Evolutionary conservation across 345 rosid species (phyloP), one percentile per base, ranked within the genome.

Genomic region (Populus davidiana): DNA sequence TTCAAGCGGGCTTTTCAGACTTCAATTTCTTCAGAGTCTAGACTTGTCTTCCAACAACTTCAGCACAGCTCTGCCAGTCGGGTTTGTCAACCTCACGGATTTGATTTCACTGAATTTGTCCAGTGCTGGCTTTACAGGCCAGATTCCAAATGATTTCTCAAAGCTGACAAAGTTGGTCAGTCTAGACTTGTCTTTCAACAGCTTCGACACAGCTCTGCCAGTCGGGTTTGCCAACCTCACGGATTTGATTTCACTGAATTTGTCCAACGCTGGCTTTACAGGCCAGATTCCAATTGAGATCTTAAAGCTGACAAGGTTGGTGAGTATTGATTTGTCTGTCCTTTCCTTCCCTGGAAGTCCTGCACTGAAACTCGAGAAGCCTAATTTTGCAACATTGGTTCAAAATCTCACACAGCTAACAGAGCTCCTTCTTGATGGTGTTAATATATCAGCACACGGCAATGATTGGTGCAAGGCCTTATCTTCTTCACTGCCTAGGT

Each of bases 291-390:
- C 90, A 0, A 3, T 7, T 36, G 76, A 17, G 20, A 72, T 89
- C 64, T 87, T 89, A 21, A 5, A 36, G 18, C 0, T 90, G 88
- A 69, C 71, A 17, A 81, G 36, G 67, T 74, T 90, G 83, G 85
- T 82, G 7, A 79, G 64, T 41, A 87, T 90, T 36, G 91, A 88
- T 78, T 77, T 90, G 12, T 87, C 93, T n/a, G 1, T 33, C 10
- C 0, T 8, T n/a, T 49, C 5, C 10, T 41, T 10, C 39, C 36
- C 36, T 11, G 79, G 52, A 20, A 0, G 0, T 18, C 0, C 5
- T 47, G 17, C 76, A 0, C 68, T 83, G 76, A 73, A 74, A 71
- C 83, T 86, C 16, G 74, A 79, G 78, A 82, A 82, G 31, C 85
- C 90, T 21, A 79, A 82, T 56, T 77, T 87, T 6, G 52, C 1